These are phyloP conservation scores for Cercospora zeina DNA, from an alignment of 2,329 filamentous ascomycete genomes.

Conservation along the genomic window DNA sequence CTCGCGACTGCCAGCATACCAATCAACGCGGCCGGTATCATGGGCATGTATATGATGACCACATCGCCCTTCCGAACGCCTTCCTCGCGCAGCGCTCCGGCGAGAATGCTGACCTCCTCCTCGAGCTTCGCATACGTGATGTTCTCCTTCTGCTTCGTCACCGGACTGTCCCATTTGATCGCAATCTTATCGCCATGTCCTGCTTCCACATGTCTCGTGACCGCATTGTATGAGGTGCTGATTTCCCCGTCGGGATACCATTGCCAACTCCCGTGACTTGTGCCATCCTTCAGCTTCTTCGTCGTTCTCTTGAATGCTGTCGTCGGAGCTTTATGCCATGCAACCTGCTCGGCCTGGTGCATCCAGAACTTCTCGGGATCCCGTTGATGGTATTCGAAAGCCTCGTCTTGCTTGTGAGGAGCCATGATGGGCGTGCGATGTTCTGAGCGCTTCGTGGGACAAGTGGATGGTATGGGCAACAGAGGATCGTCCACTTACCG, in stretches of 20 bases:
- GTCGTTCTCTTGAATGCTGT: slow-evolving; percentile 60
- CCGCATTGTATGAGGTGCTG: slow-evolving; percentile 79
- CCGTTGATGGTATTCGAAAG: slow-evolving; percentile 39
- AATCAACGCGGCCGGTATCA: slow-evolving; percentile 87
- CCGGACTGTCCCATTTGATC: slow-evolving; percentile 85
- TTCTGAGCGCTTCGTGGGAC: not conserved
- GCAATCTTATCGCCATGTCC: slow-evolving; percentile 74
- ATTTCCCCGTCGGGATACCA: slow-evolving; percentile 92
- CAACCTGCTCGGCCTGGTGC: slow-evolving; percentile 62
- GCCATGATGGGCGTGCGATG: slow-evolving; percentile 1
- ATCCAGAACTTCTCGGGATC: slow-evolving; percentile 43
- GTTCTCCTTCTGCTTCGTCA: slow-evolving; percentile 69
- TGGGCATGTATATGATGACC: slow-evolving; percentile 93
- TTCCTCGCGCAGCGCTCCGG: slow-evolving; percentile 77
- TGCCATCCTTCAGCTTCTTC: slow-evolving; percentile 64
- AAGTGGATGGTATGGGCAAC: not conserved
- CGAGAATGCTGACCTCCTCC: slow-evolving; percentile 76
- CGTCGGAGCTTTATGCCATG: slow-evolving; percentile 77
- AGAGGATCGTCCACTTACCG: not conserved
- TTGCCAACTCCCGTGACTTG: slow-evolving; percentile 73
- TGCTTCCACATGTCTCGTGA: slow-evolving; percentile 81
- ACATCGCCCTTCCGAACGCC: slow-evolving; percentile 82
- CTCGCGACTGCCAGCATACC: slow-evolving; percentile 79
- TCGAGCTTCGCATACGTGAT: slow-evolving; percentile 76
- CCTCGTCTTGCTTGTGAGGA: slow-evolving; percentile 41